Evolutionary conservation across 2,329 filamentous ascomycete genomes (phyloP).

Genomic region (Lithohypha guttulata): DNA sequence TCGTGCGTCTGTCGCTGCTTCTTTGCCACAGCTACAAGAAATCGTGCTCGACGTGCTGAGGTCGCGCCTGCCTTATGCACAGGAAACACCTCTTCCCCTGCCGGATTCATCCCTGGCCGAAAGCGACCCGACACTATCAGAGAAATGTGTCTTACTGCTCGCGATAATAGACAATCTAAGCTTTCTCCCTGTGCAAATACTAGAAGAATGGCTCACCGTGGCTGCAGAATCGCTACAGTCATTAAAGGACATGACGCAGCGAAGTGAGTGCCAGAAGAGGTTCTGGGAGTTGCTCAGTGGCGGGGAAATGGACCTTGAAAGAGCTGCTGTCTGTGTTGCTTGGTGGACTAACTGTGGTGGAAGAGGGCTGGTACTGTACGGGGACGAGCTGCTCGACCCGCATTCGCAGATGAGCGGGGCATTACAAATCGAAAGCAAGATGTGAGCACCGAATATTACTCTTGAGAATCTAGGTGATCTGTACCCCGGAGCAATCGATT

Average conservation of each 20-base stretch:
- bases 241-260: constrained; percentile 52
- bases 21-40: constrained; percentile 67
- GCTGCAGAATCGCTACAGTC: constrained; percentile 56
- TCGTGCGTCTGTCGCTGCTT: constrained; percentile 61
- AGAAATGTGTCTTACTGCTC: constrained; percentile 66
- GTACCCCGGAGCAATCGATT: too few relatives aligned
- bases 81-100: constrained; percentile 38
- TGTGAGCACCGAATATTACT: constrained; percentile 29
- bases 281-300: constrained; percentile 71
- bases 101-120: constrained; percentile 26
- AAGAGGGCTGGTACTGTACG: constrained; percentile 45
- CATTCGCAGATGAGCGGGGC: constrained; percentile 47
- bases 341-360: constrained; percentile 72
- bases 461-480: too few relatives aligned
- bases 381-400: constrained; percentile 25
- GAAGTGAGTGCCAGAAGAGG: constrained; percentile 54
- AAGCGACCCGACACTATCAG: constrained; percentile 45
- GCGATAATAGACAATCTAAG: constrained; percentile 71
- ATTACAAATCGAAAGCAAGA: constrained; percentile 38
- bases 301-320: constrained; percentile 81
- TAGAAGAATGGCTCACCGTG: constrained; percentile 73
- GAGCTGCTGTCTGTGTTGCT: constrained; percentile 63
- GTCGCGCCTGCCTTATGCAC: constrained; percentile 50
- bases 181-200: constrained; percentile 54
- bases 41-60: constrained; percentile 68